A percentile compares a stretch with the other conserved stretches of the same genome.
Conservation (phyloP, 768 basidiomycete genomes). For the Pulveroboletus sp. region DNA sequence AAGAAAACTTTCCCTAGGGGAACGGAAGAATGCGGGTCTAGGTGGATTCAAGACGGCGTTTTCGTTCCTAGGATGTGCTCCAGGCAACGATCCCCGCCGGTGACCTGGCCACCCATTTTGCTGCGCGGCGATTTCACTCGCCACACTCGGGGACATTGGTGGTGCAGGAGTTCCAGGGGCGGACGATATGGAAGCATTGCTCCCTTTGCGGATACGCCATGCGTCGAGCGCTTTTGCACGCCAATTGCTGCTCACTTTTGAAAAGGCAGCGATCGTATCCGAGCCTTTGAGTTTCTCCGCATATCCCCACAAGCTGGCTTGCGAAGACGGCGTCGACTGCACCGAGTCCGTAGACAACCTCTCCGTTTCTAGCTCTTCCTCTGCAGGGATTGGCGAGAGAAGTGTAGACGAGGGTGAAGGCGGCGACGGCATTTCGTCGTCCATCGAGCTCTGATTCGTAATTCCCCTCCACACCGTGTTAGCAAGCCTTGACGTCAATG, state of each 20-base stretch:
- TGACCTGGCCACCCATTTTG: constrained; percentile 17
- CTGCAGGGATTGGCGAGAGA: constrained; percentile 25
- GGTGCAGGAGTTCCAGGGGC: neutral
- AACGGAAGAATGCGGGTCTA: constrained; percentile 55
- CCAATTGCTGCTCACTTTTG: constrained; percentile 78
- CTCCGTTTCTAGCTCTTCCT: constrained; percentile 12
- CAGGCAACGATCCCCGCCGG: constrained; percentile 43
- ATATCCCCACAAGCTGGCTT: constrained; percentile 59
- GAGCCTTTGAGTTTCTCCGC: constrained; percentile 74
- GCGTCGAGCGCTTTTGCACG: constrained; percentile 52
- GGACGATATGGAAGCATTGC: constrained; percentile 4
- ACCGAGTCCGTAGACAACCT: constrained; percentile 12
- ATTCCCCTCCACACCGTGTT: constrained; percentile 74
- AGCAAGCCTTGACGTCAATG: constrained; percentile 53
- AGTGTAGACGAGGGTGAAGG: constrained; percentile 31
- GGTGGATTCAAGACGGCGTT: constrained; percentile 46
- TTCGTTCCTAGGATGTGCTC: constrained; percentile 33
- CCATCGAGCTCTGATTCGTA: constrained; percentile 74
- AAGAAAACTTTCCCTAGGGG: constrained; percentile 55
- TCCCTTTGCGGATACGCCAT: constrained; percentile 26
- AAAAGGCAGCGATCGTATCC: constrained; percentile 63
- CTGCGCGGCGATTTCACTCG: constrained; percentile 19
- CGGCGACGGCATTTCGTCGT: constrained; percentile 47
- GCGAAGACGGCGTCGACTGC: constrained; percentile 21
- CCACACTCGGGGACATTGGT: constrained; percentile 17